These are phyloP conservation scores for Porphyrellus cyaneotinctus DNA, from an alignment of 768 basidiomycete genomes.

Conservation along the genomic window DNA sequence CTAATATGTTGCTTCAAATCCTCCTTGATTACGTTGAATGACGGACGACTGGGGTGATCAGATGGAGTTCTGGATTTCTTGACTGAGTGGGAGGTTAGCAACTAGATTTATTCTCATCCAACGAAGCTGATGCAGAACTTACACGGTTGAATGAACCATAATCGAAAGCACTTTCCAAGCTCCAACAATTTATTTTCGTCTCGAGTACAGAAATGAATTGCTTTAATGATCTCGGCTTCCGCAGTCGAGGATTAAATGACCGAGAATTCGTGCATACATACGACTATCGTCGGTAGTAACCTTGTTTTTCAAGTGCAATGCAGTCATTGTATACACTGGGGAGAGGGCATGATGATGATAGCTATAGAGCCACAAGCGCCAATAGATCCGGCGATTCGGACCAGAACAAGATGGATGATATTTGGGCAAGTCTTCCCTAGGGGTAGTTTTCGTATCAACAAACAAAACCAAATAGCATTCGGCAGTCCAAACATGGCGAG, in stretches of 20 bases:
- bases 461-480: no score
- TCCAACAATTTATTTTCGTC: neutral
- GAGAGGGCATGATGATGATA: no score
- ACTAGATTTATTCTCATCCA: neutral
- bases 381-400: no score
- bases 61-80: no score
- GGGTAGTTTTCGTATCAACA: no score
- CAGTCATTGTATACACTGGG: neutral
- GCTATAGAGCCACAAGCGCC: no score
- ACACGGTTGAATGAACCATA: neutral
- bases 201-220: neutral
- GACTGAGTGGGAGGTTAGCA: neutral
- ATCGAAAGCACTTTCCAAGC: neutral
- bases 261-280: neutral
- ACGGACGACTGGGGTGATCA: no score
- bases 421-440: no score
- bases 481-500: no score
- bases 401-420: no score
- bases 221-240: neutral
- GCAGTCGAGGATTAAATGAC: neutral
- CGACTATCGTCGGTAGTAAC: neutral
- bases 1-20: neutral
- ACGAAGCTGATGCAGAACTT: neutral
- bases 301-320: neutral
- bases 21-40: neutral